Percentiles rank a stretch among this genome's conserved stretches.
Conservation (phyloP, 2,329 filamentous ascomycete species). For the Elsinoe batatas region DNA sequence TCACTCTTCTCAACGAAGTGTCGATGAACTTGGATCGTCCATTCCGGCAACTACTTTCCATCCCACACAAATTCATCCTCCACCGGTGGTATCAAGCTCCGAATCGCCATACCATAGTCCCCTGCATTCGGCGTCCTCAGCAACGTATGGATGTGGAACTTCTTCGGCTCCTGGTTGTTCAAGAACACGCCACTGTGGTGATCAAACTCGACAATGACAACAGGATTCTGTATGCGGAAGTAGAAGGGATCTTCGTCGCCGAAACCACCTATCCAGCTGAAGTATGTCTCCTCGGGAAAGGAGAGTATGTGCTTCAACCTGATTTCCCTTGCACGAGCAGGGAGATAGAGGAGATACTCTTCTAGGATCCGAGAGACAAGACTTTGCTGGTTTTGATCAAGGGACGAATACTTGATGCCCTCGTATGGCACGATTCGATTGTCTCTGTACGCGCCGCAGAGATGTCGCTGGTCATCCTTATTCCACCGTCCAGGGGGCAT, state of each 20-base stretch:
- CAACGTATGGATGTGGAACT: slow-evolving; percentile 71
- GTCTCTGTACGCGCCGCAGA: slow-evolving; percentile 69
- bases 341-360: slow-evolving; percentile 61
- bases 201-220: slow-evolving; percentile 67
- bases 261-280: slow-evolving; percentile 66
- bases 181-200: slow-evolving; percentile 72
- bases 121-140: slow-evolving; percentile 63
- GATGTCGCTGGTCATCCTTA: slow-evolving; percentile 66
- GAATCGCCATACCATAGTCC: slow-evolving; percentile 57
- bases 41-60: not conserved
- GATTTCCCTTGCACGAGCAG: slow-evolving; percentile 42
- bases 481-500: slow-evolving; percentile 68
- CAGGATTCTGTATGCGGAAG: slow-evolving; percentile 66
- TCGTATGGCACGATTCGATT: slow-evolving; percentile 66
- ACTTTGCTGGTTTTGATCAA: slow-evolving; percentile 41
- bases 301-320: slow-evolving; percentile 46
- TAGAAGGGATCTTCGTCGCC: slow-evolving; percentile 63
- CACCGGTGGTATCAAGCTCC: slow-evolving; percentile 10
- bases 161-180: slow-evolving; percentile 60
- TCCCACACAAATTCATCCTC: slow-evolving; percentile 16
- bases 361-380: slow-evolving; percentile 48
- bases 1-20: not conserved
- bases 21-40: not conserved
- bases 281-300: slow-evolving; percentile 62
- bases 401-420: slow-evolving; percentile 47